These are phyloP conservation scores for Boletus subcaerulescens DNA, from an alignment of 768 basidiomycete genomes.

Conservation along the genomic window DNA sequence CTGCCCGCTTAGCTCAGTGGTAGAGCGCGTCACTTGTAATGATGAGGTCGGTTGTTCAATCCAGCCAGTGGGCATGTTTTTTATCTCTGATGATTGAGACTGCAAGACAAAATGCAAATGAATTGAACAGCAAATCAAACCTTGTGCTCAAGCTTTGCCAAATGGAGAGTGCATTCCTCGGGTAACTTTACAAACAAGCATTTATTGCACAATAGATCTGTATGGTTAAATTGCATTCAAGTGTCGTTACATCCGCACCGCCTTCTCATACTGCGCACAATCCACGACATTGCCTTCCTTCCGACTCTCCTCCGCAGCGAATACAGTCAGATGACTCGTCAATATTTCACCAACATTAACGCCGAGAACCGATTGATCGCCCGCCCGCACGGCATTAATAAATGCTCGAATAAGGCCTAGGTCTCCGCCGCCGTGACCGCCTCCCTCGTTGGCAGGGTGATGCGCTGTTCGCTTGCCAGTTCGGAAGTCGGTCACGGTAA, in stretches of 20 bases:
- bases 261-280: slow-evolving; percentile 61
- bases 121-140: too few species aligned
- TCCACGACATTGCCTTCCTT: slow-evolving; percentile 67
- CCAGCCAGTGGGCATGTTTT: slow-evolving; percentile 39
- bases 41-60: slow-evolving; percentile 47
- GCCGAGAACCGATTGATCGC: slow-evolving; percentile 61
- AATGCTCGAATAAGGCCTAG: slow-evolving; percentile 72
- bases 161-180: too few species aligned
- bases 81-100: too few species aligned
- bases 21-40: slow-evolving; percentile 46
- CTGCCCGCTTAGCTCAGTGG: slow-evolving; percentile 43
- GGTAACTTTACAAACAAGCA: not conserved
- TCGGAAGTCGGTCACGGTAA: slow-evolving; percentile 76
- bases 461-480: slow-evolving; percentile 43
- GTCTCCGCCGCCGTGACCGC: slow-evolving; percentile 85
- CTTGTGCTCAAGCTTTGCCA: too few species aligned
- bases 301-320: slow-evolving; percentile 82
- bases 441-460: slow-evolving; percentile 54
- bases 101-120: too few species aligned
- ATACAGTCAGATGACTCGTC: slow-evolving; percentile 78
- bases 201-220: not conserved
- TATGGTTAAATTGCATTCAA: not conserved
- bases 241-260: slow-evolving; percentile 33
- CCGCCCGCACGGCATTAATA: slow-evolving; percentile 66
- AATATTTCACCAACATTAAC: slow-evolving; percentile 68